Evolutionary conservation across 2,329 filamentous ascomycete genomes (phyloP).

Genomic region (Verticillium klebahnii): DNA sequence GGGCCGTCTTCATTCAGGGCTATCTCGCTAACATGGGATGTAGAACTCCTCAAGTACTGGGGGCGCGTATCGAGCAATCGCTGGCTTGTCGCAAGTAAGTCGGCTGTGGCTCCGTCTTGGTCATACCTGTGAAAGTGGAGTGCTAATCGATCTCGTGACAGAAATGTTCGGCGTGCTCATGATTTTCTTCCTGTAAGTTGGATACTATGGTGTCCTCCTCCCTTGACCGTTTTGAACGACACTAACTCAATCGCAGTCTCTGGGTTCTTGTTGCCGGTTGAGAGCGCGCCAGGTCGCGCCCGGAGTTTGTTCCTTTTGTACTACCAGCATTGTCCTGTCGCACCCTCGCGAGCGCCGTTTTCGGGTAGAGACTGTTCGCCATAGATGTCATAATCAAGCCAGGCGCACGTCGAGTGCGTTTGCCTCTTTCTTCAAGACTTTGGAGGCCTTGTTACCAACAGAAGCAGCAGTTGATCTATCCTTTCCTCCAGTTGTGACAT

Average conservation of each 20-base stretch:
- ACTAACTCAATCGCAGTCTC: constrained; percentile 33
- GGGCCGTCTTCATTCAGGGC: not conserved
- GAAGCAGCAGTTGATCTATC: too few species aligned
- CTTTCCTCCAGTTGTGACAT: too few species aligned
- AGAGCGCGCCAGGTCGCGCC: not conserved
- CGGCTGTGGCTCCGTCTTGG: not conserved
- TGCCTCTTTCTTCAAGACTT: not conserved
- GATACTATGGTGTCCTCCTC: constrained; percentile 14
- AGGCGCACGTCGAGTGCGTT: not conserved
- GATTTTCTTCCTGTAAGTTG: constrained; percentile 73
- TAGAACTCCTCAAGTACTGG: constrained; percentile 95
- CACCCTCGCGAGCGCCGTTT: not conserved
- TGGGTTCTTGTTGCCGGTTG: constrained; percentile 64
- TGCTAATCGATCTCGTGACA: not conserved
- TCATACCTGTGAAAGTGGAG: not conserved
- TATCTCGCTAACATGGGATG: not conserved
- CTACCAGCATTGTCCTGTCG: constrained; percentile 8
- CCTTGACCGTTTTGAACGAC: constrained; percentile 1
- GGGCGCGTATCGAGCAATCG: constrained; percentile 87
- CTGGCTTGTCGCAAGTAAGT: constrained; percentile 73
- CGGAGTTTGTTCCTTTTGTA: constrained; percentile 9
- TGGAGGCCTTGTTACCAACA: too few species aligned
- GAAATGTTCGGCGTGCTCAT: constrained; percentile 84
- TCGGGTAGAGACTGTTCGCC: constrained; percentile 1
- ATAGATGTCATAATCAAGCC: constrained; percentile 3